Evolutionary conservation across 306 rosid species (phyloP), one percentile per base, ranked within the genome.

Genomic region (Delonix regia): DNA sequence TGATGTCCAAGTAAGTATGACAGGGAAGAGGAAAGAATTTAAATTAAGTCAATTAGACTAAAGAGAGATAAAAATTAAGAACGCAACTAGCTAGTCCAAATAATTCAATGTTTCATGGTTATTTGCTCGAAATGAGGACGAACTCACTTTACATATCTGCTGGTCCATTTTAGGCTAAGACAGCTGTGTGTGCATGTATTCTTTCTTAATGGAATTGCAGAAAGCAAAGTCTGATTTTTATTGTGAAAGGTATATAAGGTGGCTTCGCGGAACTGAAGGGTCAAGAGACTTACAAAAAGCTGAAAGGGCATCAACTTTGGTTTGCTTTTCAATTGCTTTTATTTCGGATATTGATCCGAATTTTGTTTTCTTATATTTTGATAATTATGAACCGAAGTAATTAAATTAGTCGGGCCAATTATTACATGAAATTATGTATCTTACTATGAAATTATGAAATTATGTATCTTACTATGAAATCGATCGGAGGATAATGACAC

Each of bases 91-190:
- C 51, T 6, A 42, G 11, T 7, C 39, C 66, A 28, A 45, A 44
- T 21, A 28, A 2, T 42, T 71, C 21, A 11, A 39, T 6, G 39
- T 24, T 21, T 72, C 49, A 25, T 73, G 60, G 8, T n/a, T 28
- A 16, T 16, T 55, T 69, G 18, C 36, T 73, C 49, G 73, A 57
- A 61, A 48, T 56, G 72, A 64, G 72, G 48, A n/a, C 45, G 69
- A 59, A 75, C 56, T 64, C 67, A 59, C 28, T 61, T 41, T 42
- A 44, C 68, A 21, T 5, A 48, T 10, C 27, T 79, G 82, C 77
- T 49, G 67, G 69, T 49, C 68, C 64, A 73, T 68, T 77, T 68
- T 38, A 44, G 69, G 74, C 38, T 34, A 74, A 15, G 74, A 22
- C 73, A 73, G 49, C 22, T 73, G 36, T 60, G 55, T 10, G 68